These are phyloP conservation scores for Hagleromyces aurorensis DNA, from an alignment of 805 yeast species.

Conservation along the genomic window DNA sequence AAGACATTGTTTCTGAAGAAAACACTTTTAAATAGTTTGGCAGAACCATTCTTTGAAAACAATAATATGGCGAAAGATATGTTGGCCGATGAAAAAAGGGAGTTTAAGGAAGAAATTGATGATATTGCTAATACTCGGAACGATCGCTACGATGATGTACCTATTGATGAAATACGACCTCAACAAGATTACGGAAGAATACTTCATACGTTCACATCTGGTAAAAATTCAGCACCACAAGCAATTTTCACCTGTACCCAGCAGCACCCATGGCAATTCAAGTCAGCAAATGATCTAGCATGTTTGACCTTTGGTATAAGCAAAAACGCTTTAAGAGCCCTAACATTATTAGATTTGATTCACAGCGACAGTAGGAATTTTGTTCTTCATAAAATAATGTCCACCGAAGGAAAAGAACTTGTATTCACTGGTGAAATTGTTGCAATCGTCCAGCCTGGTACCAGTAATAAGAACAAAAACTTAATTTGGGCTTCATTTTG, in stretches of 20 bases:
- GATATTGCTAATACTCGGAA: slow-evolving; percentile 8
- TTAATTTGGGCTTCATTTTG: slow-evolving; percentile 83
- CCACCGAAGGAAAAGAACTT: slow-evolving; percentile 36
- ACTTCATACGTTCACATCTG: slow-evolving; percentile 57
- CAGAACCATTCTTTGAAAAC: slow-evolving; percentile 30
- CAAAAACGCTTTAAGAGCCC: slow-evolving; percentile 48
- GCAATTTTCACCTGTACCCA: slow-evolving; percentile 77
- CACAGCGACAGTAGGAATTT: slow-evolving; percentile 70
- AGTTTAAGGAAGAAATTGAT: slow-evolving; percentile 32
- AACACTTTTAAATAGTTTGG: slow-evolving; percentile 27
- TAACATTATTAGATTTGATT: slow-evolving; percentile 66
- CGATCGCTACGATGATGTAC: slow-evolving; percentile 5
- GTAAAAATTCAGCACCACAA: slow-evolving; percentile 67
- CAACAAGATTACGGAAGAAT: slow-evolving; percentile 35
- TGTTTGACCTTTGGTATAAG: slow-evolving; percentile 81
- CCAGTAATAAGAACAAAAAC: slow-evolving; percentile 26
- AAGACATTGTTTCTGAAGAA: slow-evolving; percentile 16
- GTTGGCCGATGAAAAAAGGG: slow-evolving; percentile 13
- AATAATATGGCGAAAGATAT: slow-evolving; percentile 16
- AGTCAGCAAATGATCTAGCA: slow-evolving; percentile 84
- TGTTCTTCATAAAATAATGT: slow-evolving; percentile 48
- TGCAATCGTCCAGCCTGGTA: slow-evolving; percentile 65
- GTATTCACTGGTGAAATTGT: slow-evolving; percentile 79
- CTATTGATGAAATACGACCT: slow-evolving; percentile 10
- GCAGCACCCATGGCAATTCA: slow-evolving; percentile 69